Base-by-base conservation (phyloP, 176 grass and related monocot genomes). In the Eragrostis nindensis region DNA sequence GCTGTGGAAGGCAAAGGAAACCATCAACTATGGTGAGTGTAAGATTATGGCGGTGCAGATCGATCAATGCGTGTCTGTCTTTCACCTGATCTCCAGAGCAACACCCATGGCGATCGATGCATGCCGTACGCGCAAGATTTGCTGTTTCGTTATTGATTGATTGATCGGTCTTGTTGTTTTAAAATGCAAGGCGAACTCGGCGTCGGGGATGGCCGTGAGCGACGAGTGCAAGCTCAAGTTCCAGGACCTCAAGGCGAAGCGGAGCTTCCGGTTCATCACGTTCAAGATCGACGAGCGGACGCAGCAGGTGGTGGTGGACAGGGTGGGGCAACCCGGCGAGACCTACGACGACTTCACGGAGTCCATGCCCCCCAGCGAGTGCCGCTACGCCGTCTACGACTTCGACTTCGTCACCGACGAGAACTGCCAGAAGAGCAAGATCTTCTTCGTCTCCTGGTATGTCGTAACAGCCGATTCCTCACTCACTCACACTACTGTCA, bases 381-480 rank as follows among this genome's bases (percentile, higher is more conserved):
- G 94, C 87, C 94, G 92, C 85, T 97, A 97, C 76, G 94, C 94
- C 18, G 92, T 97, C 45, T 97, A 80, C 49, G 94, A 97, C 73
- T 97, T 94, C 63, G 89, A 90, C 62, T 95, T 97, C 77, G 83
- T 92, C 87, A 90, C 87, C 80, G 77, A 85, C 52, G 95, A 97
- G 79, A 94, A 97, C 71, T 94, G 92, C 87, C 90, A 91, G 85
- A 97, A 97, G 85, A 97, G 95, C 95, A 97, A 97, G 87, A 97
- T 97, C 75, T 97, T 97, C 85, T 94, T 97, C 87, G 85, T 97
- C 80, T 75, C 92, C 52, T 97, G 92, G 92, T 91, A 71, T 26
- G n/a, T n/a, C n/a, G n/a, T 36, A 36, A 36, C 32, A 36, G 32
- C 32, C 32, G 1, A 36, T 36, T 36, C 1, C 42, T 10, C 5